Evolutionary conservation across 1,139 yeast genomes (phyloP).

Genomic region (Geotrichum klebahnii): DNA sequence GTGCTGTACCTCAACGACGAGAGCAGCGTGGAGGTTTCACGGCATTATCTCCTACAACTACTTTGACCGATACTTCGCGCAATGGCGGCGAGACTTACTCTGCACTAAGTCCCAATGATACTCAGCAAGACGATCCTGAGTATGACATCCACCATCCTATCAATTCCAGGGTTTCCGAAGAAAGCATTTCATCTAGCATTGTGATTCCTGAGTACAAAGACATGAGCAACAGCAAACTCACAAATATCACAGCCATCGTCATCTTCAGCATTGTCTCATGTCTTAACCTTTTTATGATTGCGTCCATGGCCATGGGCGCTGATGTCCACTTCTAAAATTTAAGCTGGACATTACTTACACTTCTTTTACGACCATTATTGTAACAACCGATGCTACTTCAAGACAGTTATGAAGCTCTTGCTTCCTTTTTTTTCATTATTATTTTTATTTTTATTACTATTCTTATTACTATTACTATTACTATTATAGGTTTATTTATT

Average conservation of each 20-base stretch:
- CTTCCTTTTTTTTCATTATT: no score
- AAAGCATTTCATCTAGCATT: conserved; percentile 21
- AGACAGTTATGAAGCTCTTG: no score
- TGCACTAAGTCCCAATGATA: background rate
- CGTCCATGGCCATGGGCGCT: conserved; percentile 63
- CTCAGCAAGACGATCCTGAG: conserved; percentile 1
- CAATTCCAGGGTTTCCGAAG: conserved; percentile 14
- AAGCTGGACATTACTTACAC: no score
- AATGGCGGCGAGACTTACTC: conserved; percentile 3
- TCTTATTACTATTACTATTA: no score
- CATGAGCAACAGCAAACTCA: conserved; percentile 62
- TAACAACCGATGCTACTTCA: no score
- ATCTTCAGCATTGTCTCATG: conserved; percentile 72
- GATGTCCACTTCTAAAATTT: conserved; percentile 50
- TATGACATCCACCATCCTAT: background rate
- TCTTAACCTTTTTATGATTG: conserved; percentile 67
- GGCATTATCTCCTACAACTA: conserved; percentile 15
- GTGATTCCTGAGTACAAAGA: conserved; percentile 40
- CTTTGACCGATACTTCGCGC: conserved; percentile 14
- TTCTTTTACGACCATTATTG: no score
- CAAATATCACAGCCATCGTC: conserved; percentile 52
- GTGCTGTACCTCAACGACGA: no score
- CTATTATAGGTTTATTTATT: no score
- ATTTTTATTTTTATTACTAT: no score
- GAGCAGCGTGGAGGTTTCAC: background rate